phyloP scores from a whole-genome alignment of 805 yeast species.

The Kuraishia borneana region DNA sequence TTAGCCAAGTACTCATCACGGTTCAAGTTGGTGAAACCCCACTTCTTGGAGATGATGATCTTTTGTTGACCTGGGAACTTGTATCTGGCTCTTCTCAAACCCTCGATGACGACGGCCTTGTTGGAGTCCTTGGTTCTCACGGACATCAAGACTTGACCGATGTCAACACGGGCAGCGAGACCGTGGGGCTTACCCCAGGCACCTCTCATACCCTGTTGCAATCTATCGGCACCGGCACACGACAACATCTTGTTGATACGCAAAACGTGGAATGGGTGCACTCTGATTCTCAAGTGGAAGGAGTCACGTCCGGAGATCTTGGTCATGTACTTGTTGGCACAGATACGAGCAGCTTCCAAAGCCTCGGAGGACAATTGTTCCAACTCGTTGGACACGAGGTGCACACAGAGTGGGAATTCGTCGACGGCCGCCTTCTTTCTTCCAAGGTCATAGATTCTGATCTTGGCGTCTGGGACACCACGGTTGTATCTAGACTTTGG shows the following conservation, averaged over 20 bases:
- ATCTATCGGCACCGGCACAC: constrained; percentile 99
- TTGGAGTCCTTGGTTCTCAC: constrained; percentile 97
- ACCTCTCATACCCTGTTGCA: constrained; percentile 99
- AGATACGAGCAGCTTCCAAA: constrained; percentile 99
- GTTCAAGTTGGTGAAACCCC: constrained; percentile 99
- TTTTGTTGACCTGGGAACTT: constrained; percentile 99
- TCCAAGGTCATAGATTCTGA: constrained; percentile 98
- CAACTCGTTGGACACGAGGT: constrained; percentile 97
- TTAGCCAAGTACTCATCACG: constrained; percentile 91
- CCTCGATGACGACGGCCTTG: constrained; percentile 97
- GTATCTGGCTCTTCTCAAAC: constrained; percentile 99
- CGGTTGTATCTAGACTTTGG: constrained; percentile 99
- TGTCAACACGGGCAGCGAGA: constrained; percentile 97
- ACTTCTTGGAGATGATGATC: constrained; percentile 98
- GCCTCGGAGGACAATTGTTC: constrained; percentile 99
- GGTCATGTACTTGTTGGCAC: constrained; percentile 99
- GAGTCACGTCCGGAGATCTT: constrained; percentile 97
- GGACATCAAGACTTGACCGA: constrained; percentile 97
- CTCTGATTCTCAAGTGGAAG: constrained; percentile 99
- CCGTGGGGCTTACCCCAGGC: constrained; percentile 99
- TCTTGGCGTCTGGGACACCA: constrained; percentile 99
- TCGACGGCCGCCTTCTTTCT: constrained; percentile 99
- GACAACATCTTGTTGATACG: constrained; percentile 99
- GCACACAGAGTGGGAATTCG: constrained; percentile 99
- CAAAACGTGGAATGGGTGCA: constrained; percentile 99